phyloP scores from a whole-genome alignment of 176 grass and related monocot genomes.

The Elymus sibiricus region DNA sequence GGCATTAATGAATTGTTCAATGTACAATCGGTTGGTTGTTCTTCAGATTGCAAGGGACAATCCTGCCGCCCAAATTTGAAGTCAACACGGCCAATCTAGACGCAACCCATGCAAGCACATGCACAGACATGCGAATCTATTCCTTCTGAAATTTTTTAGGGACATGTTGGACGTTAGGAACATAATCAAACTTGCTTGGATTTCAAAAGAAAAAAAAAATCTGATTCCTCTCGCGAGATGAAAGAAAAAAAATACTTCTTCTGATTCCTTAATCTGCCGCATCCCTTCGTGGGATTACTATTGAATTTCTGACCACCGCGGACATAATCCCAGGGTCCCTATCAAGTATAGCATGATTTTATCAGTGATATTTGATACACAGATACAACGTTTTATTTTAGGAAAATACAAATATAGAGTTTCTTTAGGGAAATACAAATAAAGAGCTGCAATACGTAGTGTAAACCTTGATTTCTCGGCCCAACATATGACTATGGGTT shows the following conservation, averaged over 20 bases:
- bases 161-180: not conserved
- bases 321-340: too few species aligned
- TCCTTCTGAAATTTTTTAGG: not conserved
- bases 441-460: not conserved
- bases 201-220: not conserved
- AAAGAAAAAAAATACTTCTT: too few species aligned
- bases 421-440: too few species aligned
- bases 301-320: not conserved
- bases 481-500: not conserved
- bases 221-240: too few species aligned
- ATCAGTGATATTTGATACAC: not conserved
- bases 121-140: not conserved
- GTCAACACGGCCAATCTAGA: not conserved
- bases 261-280: too few species aligned
- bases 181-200: not conserved
- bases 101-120: not conserved
- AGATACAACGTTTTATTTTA: too few species aligned
- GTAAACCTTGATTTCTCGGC: not conserved
- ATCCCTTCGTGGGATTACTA: not conserved
- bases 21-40: not conserved
- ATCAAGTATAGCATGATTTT: not conserved
- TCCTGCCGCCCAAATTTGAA: not conserved
- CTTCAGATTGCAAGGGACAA: not conserved
- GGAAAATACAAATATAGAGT: too few species aligned
- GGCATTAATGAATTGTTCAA: not conserved